Base-by-base conservation (phyloP, 805 yeast species). In the Teunomyces gatunensis region DNA sequence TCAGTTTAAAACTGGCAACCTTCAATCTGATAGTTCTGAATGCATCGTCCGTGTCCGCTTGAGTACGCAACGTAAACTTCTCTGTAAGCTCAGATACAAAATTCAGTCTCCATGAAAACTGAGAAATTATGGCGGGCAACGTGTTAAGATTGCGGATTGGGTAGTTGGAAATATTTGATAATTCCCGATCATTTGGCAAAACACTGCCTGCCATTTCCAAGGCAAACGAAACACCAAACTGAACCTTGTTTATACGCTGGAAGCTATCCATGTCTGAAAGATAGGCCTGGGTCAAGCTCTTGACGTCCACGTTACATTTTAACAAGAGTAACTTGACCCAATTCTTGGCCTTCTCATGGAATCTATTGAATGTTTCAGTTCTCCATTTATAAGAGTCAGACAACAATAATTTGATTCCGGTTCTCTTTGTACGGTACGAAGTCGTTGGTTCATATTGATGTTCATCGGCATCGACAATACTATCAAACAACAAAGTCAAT, bases 181-280 rank as follows among this genome's bases (percentile, higher is more conserved):
- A 64, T 56, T 87, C 94, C 39, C 84, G 70, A 56, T 89, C 95
- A 25, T 74, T 75, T 15, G 84, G 74, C n/a, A 83, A 68, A 10
- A 89, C 77, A 4, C 79, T 64, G 3, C 94, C 89, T 1, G 96
- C 96, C 84, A 89, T 79, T 54, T 88, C 94, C 48, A 91, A 70
- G 0, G 99, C 98, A 74, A 92, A 88, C 0, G 96, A 84, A 42
- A 90, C 85, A 46, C 98, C 98, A 58, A 78, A 83, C 47, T 87
- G 84, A 36, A 87, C 77, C 5, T 44, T 51, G 23, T 46, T 47
- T 28, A 30, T 60, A 44, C 40, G 54, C 60, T 28, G 54, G 41
- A 37, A 36, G 4, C 36, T 29, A 29, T 55, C 65, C 17, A 53
- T 34, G 12, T 58, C 65, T 1, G 89, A 76, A 3, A 90, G 80